Evolutionary conservation across 1,284 basidiomycete genomes (phyloP).

Genomic region (Cystobasidium slooffiae): DNA sequence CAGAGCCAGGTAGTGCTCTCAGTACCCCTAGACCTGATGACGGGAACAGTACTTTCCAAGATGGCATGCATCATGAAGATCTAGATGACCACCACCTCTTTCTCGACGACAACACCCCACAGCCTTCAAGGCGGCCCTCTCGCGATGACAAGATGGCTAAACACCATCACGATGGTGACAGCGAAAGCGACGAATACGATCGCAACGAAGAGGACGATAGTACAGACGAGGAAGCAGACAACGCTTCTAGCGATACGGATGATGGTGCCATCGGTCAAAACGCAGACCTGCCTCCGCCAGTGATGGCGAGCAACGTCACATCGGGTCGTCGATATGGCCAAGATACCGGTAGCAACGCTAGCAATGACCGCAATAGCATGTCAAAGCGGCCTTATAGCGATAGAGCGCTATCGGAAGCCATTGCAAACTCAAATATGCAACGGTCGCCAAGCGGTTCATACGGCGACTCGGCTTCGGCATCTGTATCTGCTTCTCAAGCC

Average conservation of each 20-base stretch:
- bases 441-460: constrained; percentile 13
- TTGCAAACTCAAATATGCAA: constrained; percentile 11
- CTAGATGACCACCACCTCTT: background rate
- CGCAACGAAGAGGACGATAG: constrained; percentile 11
- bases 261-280: constrained; percentile 13
- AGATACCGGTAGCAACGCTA: background rate
- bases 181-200: constrained; percentile 27
- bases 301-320: background rate
- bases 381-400: constrained; percentile 13
- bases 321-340: background rate
- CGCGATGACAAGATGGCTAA: background rate
- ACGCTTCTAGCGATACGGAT: constrained; percentile 28
- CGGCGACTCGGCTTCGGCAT: background rate
- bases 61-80: background rate
- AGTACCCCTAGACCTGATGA: constrained; percentile 22
- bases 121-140: constrained; percentile 20
- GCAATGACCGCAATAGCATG: background rate
- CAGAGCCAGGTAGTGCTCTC: constrained; percentile 6
- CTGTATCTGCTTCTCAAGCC: constrained; percentile 3
- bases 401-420: constrained; percentile 25
- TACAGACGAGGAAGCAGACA: constrained; percentile 28
- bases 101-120: constrained; percentile 10
- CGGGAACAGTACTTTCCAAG: constrained; percentile 12
- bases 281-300: background rate
- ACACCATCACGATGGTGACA: background rate